Conservation (phyloP, 2,329 filamentous ascomycete species). For the Aureobasidium leucospermi region DNA sequence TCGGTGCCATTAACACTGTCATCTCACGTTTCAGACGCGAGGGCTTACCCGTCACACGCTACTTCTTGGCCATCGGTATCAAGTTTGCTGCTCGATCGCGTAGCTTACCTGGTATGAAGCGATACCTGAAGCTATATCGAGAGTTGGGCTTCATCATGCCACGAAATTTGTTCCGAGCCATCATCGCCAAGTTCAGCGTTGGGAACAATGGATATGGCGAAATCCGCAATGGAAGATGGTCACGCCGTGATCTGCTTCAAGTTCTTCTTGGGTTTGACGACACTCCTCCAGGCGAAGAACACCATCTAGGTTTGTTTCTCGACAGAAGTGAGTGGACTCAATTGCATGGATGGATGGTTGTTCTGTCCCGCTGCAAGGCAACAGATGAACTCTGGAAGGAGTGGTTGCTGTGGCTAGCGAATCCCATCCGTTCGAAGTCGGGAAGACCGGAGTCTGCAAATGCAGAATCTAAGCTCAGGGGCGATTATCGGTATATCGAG, state of each 20-base stretch:
- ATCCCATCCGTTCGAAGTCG: conserved; percentile 15
- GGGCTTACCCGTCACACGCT: conserved; percentile 18
- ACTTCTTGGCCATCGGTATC: conserved; percentile 23
- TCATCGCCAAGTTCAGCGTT: conserved; percentile 33
- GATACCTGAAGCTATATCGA: conserved; percentile 22
- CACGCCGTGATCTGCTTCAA: conserved; percentile 26
- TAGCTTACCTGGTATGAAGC: conserved; percentile 25
- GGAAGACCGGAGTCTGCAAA: background rate
- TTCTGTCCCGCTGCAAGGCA: conserved; percentile 26
- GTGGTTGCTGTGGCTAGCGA: conserved; percentile 26
- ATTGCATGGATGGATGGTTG: conserved; percentile 29
- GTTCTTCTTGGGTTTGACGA: conserved; percentile 30
- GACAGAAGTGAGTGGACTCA: conserved; percentile 26
- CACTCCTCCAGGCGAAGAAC: conserved; percentile 23
- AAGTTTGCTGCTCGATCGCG: conserved; percentile 29
- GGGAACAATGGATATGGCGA: conserved; percentile 29
- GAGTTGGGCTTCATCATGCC: conserved; percentile 19
- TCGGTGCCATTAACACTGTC: conserved; percentile 23
- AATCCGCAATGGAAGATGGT: conserved; percentile 32
- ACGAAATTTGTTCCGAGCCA: conserved; percentile 25
- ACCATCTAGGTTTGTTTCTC: conserved; percentile 27
- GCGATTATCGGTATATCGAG: conserved; percentile 30
- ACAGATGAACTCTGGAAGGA: conserved; percentile 26
- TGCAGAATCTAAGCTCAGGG: conserved; percentile 20
- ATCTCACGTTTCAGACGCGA: conserved; percentile 22